Evolutionary conservation across 148 eudicot species (phyloP), one percentile per base, ranked within the genome.

Genomic region (Polygonum aviculare): DNA sequence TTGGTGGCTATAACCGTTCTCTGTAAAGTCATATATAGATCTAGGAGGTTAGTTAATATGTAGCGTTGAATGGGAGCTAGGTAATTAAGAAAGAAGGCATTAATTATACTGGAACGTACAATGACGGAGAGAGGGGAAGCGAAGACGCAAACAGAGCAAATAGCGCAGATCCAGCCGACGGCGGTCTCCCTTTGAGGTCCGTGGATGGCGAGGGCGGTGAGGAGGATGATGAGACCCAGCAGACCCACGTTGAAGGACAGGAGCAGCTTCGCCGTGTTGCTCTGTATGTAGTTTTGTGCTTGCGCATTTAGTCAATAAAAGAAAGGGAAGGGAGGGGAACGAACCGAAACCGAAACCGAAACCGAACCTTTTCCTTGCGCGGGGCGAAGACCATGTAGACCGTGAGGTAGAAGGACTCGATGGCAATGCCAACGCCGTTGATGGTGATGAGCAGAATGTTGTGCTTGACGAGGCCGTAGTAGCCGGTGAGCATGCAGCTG

Each of bases 161-260:
- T 76, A n/a, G 89, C 87, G 79, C 85, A 78, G 35, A 89, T 77
- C 91, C 93, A 89, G 52, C 98, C 98, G n/a, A 93, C 83, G 33
- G 88, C 73, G 19, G 36, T 51, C 36, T 84, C 83, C 55, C 90
- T 83, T 16, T 2, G 71, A 7, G 83, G n/a, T 2, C 83, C 84
- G 72, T 90, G 78, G n/a, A 82, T 80, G 12, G 85, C 50, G 74
- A 85, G 87, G 74, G 88, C 71, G 7, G 90, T 81, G 50, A 81
- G 18, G 65, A 84, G 69, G 41, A 85, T 54, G 47, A 90, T 83
- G 5, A 82, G 79, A 0, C 87, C 86, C 49, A 89, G 83, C 5
- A 91, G 88, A 35, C 82, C 86, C 11, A 90, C 80, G 69, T 85
- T 83, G 38, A 72, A 72, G 77, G 90, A 79, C 33, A 87, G 74